phyloP scores from a whole-genome alignment of 2,329 filamentous ascomycete species.

The Teratosphaeria gauchensis region DNA sequence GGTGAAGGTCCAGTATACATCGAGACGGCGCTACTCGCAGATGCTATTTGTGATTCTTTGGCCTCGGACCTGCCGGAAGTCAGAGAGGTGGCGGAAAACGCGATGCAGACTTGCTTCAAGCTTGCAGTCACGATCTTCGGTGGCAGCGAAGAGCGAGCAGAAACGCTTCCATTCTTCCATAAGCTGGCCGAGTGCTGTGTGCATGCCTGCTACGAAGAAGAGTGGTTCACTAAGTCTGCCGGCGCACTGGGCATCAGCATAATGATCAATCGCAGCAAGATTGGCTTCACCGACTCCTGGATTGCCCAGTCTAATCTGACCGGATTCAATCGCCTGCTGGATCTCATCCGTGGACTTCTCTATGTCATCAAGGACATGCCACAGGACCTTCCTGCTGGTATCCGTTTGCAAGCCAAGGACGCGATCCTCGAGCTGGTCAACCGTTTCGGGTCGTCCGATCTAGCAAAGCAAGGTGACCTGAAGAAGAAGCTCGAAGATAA shows the following conservation, averaged over 20 bases:
- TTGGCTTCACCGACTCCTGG: slow-evolving; percentile 79
- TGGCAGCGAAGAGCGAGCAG: slow-evolving; percentile 60
- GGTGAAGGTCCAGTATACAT: slow-evolving; percentile 83
- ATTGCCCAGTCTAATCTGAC: slow-evolving; percentile 43
- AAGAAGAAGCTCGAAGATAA: slow-evolving; percentile 39
- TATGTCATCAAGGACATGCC: slow-evolving; percentile 99
- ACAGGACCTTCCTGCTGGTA: slow-evolving; percentile 82
- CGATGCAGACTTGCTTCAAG: slow-evolving; percentile 69
- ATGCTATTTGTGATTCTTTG: slow-evolving; percentile 82
- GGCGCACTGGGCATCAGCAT: slow-evolving; percentile 85
- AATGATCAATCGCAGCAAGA: slow-evolving; percentile 70
- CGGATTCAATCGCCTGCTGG: slow-evolving; percentile 56
- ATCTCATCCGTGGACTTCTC: slow-evolving; percentile 83
- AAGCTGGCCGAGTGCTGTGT: slow-evolving; percentile 77
- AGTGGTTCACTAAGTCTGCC: slow-evolving; percentile 97
- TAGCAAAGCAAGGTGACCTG: slow-evolving; percentile 67
- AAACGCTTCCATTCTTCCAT: slow-evolving; percentile 73
- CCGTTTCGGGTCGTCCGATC: slow-evolving; percentile 63
- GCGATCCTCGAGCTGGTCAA: slow-evolving; percentile 69
- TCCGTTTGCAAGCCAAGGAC: slow-evolving; percentile 69
- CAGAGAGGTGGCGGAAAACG: slow-evolving; percentile 70
- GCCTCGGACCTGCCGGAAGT: slow-evolving; percentile 75
- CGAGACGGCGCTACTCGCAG: slow-evolving; percentile 76
- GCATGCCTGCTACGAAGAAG: slow-evolving; percentile 92
- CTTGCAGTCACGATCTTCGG: slow-evolving; percentile 64